Percentiles rank a stretch among this genome's conserved stretches.
Evolutionary conservation across 2,329 filamentous ascomycete genomes (phyloP).

Genomic region (Scolecobasidium constrictum): DNA sequence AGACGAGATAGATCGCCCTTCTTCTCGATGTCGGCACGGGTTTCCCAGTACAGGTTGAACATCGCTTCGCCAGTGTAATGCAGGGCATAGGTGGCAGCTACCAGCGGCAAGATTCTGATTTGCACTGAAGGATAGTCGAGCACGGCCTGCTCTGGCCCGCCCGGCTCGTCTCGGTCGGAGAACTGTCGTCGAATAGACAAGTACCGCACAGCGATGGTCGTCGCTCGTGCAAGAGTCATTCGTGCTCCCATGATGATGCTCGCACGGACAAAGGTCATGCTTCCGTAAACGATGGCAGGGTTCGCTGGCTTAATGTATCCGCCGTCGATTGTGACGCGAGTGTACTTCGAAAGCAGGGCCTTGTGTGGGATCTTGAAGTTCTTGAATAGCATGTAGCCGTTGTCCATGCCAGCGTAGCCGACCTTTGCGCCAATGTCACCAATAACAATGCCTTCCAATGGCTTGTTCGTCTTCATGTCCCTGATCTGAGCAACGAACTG

Average conservation of each 20-base stretch:
- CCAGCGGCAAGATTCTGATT: slow-evolving; percentile 40
- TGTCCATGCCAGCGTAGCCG: slow-evolving; percentile 42
- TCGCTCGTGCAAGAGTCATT: slow-evolving; percentile 40
- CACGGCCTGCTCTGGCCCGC: slow-evolving; percentile 33
- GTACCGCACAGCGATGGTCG: slow-evolving; percentile 42
- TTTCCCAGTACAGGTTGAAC: slow-evolving; percentile 36
- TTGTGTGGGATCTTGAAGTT: slow-evolving; percentile 35
- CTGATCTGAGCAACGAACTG: slow-evolving; percentile 42
- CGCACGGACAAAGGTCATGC: slow-evolving; percentile 40
- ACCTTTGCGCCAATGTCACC: slow-evolving; percentile 46
- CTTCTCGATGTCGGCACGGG: slow-evolving; percentile 35
- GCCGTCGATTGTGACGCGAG: slow-evolving; percentile 33
- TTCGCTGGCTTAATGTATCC: slow-evolving; percentile 34
- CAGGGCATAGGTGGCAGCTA: slow-evolving; percentile 41
- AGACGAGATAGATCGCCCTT: slow-evolving; percentile 36
- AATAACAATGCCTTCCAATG: slow-evolving; percentile 36
- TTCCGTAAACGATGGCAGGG: slow-evolving; percentile 41
- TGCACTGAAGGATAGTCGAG: slow-evolving; percentile 45
- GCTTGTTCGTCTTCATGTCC: slow-evolving; percentile 35
- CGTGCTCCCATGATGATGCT: slow-evolving; percentile 41
- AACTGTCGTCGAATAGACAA: slow-evolving; percentile 40
- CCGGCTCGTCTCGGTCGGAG: slow-evolving; percentile 32
- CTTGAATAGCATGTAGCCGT: slow-evolving; percentile 43
- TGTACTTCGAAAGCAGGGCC: slow-evolving; percentile 39
- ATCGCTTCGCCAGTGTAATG: slow-evolving; percentile 39